Evolutionary conservation across 1,284 basidiomycete genomes (phyloP), one percentile per base, ranked within the genome.

Genomic region (Sporisorium scitamineum): DNA sequence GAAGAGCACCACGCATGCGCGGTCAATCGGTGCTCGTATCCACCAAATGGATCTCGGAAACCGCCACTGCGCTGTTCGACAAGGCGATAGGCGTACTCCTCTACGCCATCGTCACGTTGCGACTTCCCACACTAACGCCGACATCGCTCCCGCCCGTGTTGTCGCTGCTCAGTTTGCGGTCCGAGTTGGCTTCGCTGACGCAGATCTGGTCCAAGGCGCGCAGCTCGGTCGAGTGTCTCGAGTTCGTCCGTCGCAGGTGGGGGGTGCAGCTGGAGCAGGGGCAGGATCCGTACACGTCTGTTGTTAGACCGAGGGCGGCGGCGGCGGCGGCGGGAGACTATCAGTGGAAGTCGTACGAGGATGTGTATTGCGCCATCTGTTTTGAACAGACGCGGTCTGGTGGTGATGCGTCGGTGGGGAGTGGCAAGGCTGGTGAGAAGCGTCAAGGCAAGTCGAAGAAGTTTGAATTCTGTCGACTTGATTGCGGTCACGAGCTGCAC

Each of bases 401-500:
- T 3, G 54, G 41, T 8, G 54, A 26, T 13, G 10, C n/a, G 16
- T 20, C 11, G 26, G 32, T 0, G 11, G 27, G 6, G 34, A 37
- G 16, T 2, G 55, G 22, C 24, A 13, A 50, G 24, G 41, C 34
- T 11, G 54, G 24, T 6, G 55, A 37, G n/a, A n/a, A n/a, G n/a
- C n/a, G n/a, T n/a, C 29, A 27, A 13, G 26, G 34, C 9, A 16
- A 41, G 18, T 5, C 41, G 0, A 37, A 18, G n/a, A 56, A 27
- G 52, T 64, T 44, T 56, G 68, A 66, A 34, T 73, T 67, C 52
- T 78, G 76, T 24, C 20, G 64, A 3, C 56, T 80, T 20, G 78
- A 80, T 22, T 80, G 78, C 44, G 78, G 78, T 0, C 78, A 80
- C 55, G 69, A 78, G 54, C 51, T 80, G 32, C 78, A 80, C 56